phyloP scores from a whole-genome alignment of 202 grass and related monocot species.

The Setaria viridis region DNA sequence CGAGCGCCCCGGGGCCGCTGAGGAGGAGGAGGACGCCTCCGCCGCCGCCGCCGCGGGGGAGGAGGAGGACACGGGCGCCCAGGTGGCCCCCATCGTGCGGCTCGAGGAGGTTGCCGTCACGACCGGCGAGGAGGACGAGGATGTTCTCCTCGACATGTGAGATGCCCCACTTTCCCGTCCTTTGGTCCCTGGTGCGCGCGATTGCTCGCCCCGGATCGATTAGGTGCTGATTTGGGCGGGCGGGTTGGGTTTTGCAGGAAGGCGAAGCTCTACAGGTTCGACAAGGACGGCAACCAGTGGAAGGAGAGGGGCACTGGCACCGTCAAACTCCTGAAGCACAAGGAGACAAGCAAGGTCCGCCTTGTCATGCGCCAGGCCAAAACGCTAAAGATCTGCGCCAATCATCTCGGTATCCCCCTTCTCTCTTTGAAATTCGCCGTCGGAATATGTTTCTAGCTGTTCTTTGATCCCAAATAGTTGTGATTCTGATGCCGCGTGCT shows the following conservation, averaged over 20 bases:
- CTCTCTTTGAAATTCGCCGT: not conserved
- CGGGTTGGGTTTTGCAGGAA: slow-evolving; percentile 53
- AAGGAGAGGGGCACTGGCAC: slow-evolving; percentile 74
- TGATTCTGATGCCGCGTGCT: not conserved
- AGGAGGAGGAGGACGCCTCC: slow-evolving; percentile 41
- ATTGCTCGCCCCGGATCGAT: slow-evolving; percentile 25
- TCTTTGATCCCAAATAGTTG: not conserved
- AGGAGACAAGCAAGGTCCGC: slow-evolving; percentile 66
- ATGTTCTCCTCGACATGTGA: slow-evolving; percentile 68
- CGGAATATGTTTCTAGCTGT: not conserved
- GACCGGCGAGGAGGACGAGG: slow-evolving; percentile 81
- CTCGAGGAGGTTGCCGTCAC: slow-evolving; percentile 74
- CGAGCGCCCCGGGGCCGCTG: slow-evolving; percentile 43
- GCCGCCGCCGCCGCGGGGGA: slow-evolving; percentile 49
- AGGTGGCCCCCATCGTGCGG: slow-evolving; percentile 73
- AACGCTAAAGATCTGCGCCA: slow-evolving; percentile 80
- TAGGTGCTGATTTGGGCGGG: slow-evolving; percentile 35
- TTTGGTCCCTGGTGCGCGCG: not conserved
- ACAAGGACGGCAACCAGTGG: slow-evolving; percentile 75
- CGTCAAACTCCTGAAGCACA: slow-evolving; percentile 75
- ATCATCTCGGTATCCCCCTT: slow-evolving; percentile 56
- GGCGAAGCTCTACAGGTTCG: slow-evolving; percentile 69
- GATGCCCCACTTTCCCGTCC: not conserved
- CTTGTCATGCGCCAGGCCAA: slow-evolving; percentile 78
- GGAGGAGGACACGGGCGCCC: slow-evolving; percentile 80